phyloP scores from a whole-genome alignment of 257 asterid genomes.

The Datura wrightii region DNA sequence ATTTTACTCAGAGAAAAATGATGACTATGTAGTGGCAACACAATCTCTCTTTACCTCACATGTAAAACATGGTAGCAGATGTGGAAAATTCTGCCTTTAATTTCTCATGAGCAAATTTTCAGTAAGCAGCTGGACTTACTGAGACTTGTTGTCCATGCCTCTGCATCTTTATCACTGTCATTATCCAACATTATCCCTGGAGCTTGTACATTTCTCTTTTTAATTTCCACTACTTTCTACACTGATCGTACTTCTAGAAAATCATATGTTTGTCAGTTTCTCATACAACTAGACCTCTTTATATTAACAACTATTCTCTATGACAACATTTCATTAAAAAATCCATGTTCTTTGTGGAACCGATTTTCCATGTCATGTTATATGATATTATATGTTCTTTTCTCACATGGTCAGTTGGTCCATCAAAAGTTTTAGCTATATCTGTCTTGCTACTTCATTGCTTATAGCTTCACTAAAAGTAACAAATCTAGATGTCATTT shows the following conservation, averaged over 20 bases:
- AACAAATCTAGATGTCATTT: neutral
- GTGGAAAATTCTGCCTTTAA: neutral
- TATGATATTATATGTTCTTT: neutral
- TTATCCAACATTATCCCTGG: neutral
- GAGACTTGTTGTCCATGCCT: neutral
- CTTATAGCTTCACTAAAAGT: neutral
- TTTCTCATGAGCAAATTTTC: conserved; percentile 18
- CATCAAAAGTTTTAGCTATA: neutral
- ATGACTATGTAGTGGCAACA: neutral
- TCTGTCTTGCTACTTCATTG: neutral
- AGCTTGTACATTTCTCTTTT: neutral
- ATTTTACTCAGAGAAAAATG: neutral
- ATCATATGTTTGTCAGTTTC: neutral
- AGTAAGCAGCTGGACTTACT: neutral
- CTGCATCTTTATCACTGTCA: neutral
- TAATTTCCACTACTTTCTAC: neutral
- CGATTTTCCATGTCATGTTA: too few relatives aligned
- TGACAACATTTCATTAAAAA: too few relatives aligned
- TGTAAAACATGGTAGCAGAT: neutral
- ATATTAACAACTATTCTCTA: too few relatives aligned
- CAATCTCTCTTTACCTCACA: neutral
- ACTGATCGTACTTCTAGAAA: neutral
- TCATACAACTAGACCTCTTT: too few relatives aligned
- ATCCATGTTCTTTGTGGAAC: too few relatives aligned
- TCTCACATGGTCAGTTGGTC: conserved; percentile 15